Conservation (phyloP, 768 basidiomycete genomes). For the Russula lepida region DNA sequence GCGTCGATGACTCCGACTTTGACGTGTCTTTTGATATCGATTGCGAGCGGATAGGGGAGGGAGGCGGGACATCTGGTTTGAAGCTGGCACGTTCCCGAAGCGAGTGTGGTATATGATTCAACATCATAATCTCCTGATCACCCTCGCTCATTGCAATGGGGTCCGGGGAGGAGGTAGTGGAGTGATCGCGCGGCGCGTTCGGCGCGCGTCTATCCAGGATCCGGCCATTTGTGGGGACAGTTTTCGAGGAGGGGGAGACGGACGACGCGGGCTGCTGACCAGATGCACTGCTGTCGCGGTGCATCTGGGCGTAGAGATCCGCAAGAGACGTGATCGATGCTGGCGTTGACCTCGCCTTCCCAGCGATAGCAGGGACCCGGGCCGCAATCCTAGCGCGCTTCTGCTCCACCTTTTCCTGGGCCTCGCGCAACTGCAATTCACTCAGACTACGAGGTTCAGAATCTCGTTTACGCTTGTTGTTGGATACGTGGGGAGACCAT, state of each 20-base stretch:
- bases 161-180: conserved; percentile 3
- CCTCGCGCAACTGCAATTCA: neutral
- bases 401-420: conserved; percentile 10
- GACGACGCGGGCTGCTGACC: neutral
- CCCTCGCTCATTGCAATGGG: conserved; percentile 7
- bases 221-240: neutral
- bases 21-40: neutral
- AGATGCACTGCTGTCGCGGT: conserved; percentile 8
- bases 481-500: neutral
- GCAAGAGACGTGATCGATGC: conserved; percentile 4
- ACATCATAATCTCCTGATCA: conserved; percentile 3
- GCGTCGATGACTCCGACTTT: neutral
- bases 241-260: neutral
- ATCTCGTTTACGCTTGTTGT: conserved; percentile 13
- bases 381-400: conserved; percentile 14
- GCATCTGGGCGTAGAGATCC: conserved; percentile 11
- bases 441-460: neutral
- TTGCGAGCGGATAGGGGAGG: neutral
- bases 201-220: neutral
- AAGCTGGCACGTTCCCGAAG: neutral
- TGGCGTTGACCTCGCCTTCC: neutral
- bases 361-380: conserved; percentile 4
- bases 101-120: neutral
- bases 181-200: neutral
- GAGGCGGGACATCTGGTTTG: neutral